Evolutionary conservation across 805 yeast genomes (phyloP).

Genomic region (Candida takata): DNA sequence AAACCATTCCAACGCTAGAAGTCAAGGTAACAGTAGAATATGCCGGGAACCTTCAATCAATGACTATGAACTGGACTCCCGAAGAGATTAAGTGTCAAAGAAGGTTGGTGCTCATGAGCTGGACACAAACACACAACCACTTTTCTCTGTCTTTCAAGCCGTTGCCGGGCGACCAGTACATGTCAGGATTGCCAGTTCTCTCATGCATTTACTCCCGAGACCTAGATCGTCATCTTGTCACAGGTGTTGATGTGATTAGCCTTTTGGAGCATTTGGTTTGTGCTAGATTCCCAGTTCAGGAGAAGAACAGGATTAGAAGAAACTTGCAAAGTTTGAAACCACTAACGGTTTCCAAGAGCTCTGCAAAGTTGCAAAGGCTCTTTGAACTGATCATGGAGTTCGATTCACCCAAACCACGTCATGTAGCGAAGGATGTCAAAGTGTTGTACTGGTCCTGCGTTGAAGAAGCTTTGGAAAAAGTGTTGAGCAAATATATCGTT

Average conservation of each 20-base stretch:
- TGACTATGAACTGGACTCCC: constrained; percentile 40
- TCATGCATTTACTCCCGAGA: constrained; percentile 56
- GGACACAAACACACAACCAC: constrained; percentile 28
- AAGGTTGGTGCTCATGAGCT: constrained; percentile 41
- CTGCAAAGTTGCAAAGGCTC: constrained; percentile 30
- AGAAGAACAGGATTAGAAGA: constrained; percentile 61
- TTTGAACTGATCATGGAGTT: constrained; percentile 51
- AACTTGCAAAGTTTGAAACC: constrained; percentile 61
- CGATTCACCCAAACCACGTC: constrained; percentile 58
- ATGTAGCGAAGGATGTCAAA: constrained; percentile 64
- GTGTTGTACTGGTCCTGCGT: constrained; percentile 55
- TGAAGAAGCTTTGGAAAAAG: constrained; percentile 46
- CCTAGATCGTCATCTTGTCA: constrained; percentile 42
- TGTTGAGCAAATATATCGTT: constrained; percentile 45
- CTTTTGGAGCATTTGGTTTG: constrained; percentile 50
- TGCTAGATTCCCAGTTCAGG: constrained; percentile 54
- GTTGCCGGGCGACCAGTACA: constrained; percentile 29
- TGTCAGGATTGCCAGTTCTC: constrained; percentile 37
- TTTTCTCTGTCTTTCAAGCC: constrained; percentile 34
- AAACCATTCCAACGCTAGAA: constrained; percentile 1
- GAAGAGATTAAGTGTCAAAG: constrained; percentile 37
- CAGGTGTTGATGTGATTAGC: constrained; percentile 57
- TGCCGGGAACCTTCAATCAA: constrained; percentile 14
- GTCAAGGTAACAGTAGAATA: constrained; percentile 15
- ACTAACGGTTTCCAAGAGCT: constrained; percentile 45